phyloP scores from a whole-genome alignment of 345 rosid species.

The Toxicodendron radicans region DNA sequence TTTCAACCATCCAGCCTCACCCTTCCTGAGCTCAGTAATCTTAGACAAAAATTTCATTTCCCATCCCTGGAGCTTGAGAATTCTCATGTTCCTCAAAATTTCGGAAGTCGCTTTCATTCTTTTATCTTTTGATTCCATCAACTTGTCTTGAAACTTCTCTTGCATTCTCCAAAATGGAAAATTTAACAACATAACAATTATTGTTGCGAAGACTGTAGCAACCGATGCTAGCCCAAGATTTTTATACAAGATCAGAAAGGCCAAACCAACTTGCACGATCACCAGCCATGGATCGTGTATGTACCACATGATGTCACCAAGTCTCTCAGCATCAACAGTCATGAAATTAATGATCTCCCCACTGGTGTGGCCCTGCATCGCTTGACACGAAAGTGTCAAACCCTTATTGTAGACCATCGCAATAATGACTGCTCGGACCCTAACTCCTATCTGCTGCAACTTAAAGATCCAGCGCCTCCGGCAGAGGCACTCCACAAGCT shows the following conservation, averaged over 20 bases:
- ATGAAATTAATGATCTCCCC: slow-evolving; percentile 71
- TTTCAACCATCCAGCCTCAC: slow-evolving; percentile 55
- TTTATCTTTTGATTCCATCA: slow-evolving; percentile 62
- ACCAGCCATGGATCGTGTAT: slow-evolving; percentile 60
- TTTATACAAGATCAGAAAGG: slow-evolving; percentile 48
- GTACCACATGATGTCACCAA: slow-evolving; percentile 50
- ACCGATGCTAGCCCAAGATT: slow-evolving; percentile 57
- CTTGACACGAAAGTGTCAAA: slow-evolving; percentile 46
- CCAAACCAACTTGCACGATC: slow-evolving; percentile 51
- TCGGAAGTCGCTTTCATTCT: slow-evolving; percentile 67
- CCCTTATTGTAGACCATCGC: slow-evolving; percentile 56
- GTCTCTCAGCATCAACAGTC: slow-evolving; percentile 57
- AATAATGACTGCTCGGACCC: slow-evolving; percentile 44
- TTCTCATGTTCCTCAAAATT: slow-evolving; percentile 65
- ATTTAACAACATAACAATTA: slow-evolving; percentile 47
- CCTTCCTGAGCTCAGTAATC: slow-evolving; percentile 37
- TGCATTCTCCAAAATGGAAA: slow-evolving; percentile 51
- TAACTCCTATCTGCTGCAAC: slow-evolving; percentile 39
- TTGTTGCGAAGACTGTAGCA: slow-evolving; percentile 42
- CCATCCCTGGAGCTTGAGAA: slow-evolving; percentile 82
- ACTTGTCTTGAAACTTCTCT: slow-evolving; percentile 47
- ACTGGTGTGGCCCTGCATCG: slow-evolving; percentile 49
- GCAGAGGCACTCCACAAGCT: slow-evolving; percentile 52
- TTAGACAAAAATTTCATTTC: slow-evolving; percentile 55
- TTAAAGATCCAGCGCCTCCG: slow-evolving; percentile 54